phyloP scores from a whole-genome alignment of 495 filamentous ascomycete species.

The Lindgomyces ingoldianus region DNA sequence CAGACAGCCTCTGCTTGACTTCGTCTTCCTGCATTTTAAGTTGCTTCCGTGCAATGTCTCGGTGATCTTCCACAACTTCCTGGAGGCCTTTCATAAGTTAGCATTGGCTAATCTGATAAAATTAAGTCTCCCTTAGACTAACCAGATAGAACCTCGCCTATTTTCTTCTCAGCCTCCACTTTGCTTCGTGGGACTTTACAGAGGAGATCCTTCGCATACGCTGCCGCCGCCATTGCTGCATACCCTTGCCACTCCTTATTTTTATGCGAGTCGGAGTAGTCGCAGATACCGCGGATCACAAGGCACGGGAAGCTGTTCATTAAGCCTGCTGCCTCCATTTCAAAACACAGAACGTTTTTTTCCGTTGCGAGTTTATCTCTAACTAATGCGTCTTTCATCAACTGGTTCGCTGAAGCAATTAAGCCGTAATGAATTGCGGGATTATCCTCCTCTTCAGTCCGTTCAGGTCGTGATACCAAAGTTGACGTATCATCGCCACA shows the following conservation, averaged over 20 bases:
- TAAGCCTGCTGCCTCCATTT: constrained; percentile 45
- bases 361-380: constrained; percentile 20
- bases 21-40: constrained; percentile 5
- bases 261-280: constrained; percentile 43
- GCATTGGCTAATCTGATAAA: not conserved
- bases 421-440: constrained; percentile 42
- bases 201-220: constrained; percentile 35
- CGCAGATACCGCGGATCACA: constrained; percentile 40
- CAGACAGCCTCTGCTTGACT: constrained; percentile 6
- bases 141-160: constrained; percentile 3
- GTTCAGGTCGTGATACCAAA: constrained; percentile 36
- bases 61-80: constrained; percentile 2
- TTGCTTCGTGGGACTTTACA: not conserved
- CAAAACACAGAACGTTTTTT: constrained; percentile 34
- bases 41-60: constrained; percentile 9
- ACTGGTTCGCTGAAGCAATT: constrained; percentile 45
- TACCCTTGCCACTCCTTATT: constrained; percentile 37
- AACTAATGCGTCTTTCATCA: constrained; percentile 40
- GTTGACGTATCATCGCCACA: constrained; percentile 40
- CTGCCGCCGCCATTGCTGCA: constrained; percentile 37
- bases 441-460: constrained; percentile 39
- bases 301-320: constrained; percentile 37
- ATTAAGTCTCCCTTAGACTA: not conserved
- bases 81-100: constrained; percentile 7
- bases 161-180: constrained; percentile 13